Conservation (phyloP, 306 rosid genomes). For the Nissolia schottii region DNA sequence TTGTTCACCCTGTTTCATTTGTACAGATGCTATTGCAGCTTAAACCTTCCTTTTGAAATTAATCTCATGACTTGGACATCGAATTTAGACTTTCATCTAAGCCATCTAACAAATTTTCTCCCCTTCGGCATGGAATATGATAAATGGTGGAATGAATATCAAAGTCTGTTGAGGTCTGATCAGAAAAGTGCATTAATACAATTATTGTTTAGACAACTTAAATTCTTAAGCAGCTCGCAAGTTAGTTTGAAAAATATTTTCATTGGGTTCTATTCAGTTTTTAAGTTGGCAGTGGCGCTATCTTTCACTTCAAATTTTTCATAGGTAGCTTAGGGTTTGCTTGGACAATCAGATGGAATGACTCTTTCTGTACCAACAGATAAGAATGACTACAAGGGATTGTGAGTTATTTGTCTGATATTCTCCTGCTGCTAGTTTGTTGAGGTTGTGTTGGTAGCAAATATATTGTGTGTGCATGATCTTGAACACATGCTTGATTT, state of each 20-base stretch:
- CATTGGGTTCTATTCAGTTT: conserved; percentile 6
- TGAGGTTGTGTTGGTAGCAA: background rate
- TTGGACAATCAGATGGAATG: background rate
- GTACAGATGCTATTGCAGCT: conserved; percentile 24
- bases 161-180: background rate
- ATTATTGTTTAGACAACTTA: conserved; percentile 18
- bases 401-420: conserved; percentile 1
- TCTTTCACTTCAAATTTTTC: background rate
- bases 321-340: background rate
- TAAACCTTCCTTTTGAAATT: conserved; percentile 25
- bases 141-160: conserved; percentile 20
- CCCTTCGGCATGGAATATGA: conserved; percentile 18
- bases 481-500: background rate
- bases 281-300: background rate
- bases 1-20: conserved; percentile 17
- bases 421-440: background rate
- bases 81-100: conserved; percentile 18
- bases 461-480: background rate
- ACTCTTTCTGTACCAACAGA: background rate
- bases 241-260: background rate
- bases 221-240: conserved; percentile 15
- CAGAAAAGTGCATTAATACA: conserved; percentile 7
- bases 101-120: background rate
- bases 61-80: conserved; percentile 15
- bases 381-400: background rate